Percentiles rank a stretch among this genome's conserved stretches.
phyloP scores from a whole-genome alignment of 805 yeast species.

The Candida rishiriensis region DNA sequence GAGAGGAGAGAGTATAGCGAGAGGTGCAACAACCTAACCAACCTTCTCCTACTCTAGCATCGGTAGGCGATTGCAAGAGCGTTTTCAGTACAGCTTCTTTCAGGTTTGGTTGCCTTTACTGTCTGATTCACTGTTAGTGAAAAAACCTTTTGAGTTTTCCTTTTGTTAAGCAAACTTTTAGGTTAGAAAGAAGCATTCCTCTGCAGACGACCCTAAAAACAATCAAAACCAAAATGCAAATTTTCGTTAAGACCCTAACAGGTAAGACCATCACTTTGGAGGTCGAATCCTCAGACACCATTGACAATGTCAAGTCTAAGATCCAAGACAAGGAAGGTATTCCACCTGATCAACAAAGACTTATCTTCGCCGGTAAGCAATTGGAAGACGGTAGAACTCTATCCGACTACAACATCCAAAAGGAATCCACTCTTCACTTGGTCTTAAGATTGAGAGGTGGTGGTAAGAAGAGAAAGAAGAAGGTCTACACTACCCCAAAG shows the following conservation, averaged over 20 bases:
- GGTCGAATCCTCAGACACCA: constrained; percentile 98
- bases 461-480: constrained; percentile 99
- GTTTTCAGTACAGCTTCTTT: too few species aligned
- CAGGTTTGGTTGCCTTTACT: too few species aligned
- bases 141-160: not conserved
- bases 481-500: constrained; percentile 99
- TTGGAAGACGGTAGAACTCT: constrained; percentile 98
- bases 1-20: too few species aligned
- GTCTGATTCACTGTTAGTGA: too few species aligned
- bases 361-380: constrained; percentile 99
- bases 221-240: constrained; percentile 41
- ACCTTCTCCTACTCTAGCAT: too few species aligned
- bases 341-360: constrained; percentile 99
- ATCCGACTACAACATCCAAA: constrained; percentile 99
- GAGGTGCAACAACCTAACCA: too few species aligned
- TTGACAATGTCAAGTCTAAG: constrained; percentile 97
- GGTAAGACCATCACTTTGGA: constrained; percentile 96
- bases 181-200: constrained; percentile 37
- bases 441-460: constrained; percentile 96
- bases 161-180: constrained; percentile 1
- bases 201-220: constrained; percentile 31
- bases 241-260: constrained; percentile 81
- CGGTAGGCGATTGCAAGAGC: too few species aligned
- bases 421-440: constrained; percentile 96
- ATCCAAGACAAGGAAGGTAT: constrained; percentile 99